Conservation (phyloP, 1,284 basidiomycete genomes). For the Entoloma clypeatum region DNA sequence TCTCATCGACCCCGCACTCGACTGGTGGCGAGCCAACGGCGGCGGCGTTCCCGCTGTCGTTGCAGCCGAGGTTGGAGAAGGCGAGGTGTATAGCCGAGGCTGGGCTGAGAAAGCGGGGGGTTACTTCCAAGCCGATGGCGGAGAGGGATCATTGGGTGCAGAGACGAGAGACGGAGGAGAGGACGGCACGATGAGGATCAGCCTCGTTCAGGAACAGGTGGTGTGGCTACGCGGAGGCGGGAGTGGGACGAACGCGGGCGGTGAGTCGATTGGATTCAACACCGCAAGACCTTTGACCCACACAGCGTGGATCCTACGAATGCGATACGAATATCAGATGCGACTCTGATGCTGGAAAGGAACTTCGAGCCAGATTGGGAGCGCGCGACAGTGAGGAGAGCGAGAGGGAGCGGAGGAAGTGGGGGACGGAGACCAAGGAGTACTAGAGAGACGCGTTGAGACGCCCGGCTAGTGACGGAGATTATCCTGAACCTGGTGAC, state of each 20-base stretch:
- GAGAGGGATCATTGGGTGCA: constrained; percentile 25
- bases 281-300: constrained; percentile 13
- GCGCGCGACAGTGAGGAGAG: constrained; percentile 5
- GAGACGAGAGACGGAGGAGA: constrained; percentile 26
- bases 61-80: constrained; percentile 46
- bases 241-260: constrained; percentile 2
- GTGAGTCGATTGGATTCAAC: constrained; percentile 1
- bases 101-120: constrained; percentile 54
- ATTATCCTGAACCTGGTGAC: too few relatives aligned
- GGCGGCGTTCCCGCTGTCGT: constrained; percentile 18
- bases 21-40: not conserved
- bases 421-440: constrained; percentile 10
- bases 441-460: constrained; percentile 28
- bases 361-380: constrained; percentile 15
- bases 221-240: too few relatives aligned
- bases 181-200: constrained; percentile 21
- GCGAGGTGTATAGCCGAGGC: constrained; percentile 70
- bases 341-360: constrained; percentile 3
- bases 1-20: constrained; percentile 7
- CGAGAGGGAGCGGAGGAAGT: constrained; percentile 12
- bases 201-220: constrained; percentile 1
- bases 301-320: constrained; percentile 15
- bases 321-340: not conserved
- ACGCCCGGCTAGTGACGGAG: constrained; percentile 60
- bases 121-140: constrained; percentile 40